Percentiles rank a stretch among this genome's conserved stretches.
Conservation (phyloP, 257 asterid species). For the Solanum clarkiae region DNA sequence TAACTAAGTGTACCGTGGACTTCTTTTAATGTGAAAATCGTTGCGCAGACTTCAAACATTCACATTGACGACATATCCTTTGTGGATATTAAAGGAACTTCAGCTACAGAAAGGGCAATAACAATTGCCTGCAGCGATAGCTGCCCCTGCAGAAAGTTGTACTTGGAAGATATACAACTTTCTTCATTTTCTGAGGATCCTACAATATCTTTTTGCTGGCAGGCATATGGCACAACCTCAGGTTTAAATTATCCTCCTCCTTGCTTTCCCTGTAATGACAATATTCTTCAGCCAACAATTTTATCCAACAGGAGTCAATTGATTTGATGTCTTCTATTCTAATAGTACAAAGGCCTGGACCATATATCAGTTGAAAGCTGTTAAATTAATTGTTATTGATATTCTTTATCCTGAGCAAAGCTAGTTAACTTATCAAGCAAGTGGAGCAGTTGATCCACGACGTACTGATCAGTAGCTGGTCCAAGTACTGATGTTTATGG, state of each 20-base stretch:
- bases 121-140: constrained; percentile 55
- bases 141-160: constrained; percentile 47
- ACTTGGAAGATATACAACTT: constrained; percentile 47
- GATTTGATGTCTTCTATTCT: background rate
- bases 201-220: constrained; percentile 55
- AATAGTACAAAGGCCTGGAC: background rate
- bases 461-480: background rate
- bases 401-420: background rate
- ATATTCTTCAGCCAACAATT: constrained; percentile 12
- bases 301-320: background rate
- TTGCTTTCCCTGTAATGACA: constrained; percentile 42
- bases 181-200: constrained; percentile 16
- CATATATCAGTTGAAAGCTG: background rate
- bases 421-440: background rate
- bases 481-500: background rate
- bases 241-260: constrained; percentile 42
- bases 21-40: background rate
- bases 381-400: background rate
- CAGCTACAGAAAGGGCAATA: constrained; percentile 58
- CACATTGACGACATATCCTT: constrained; percentile 32
- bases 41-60: constrained; percentile 62
- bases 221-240: constrained; percentile 55
- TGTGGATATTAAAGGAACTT: constrained; percentile 51
- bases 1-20: background rate
- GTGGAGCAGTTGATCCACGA: background rate